phyloP scores from a whole-genome alignment of 2,329 filamentous ascomycete species.

The Fusarium austroafricanum region DNA sequence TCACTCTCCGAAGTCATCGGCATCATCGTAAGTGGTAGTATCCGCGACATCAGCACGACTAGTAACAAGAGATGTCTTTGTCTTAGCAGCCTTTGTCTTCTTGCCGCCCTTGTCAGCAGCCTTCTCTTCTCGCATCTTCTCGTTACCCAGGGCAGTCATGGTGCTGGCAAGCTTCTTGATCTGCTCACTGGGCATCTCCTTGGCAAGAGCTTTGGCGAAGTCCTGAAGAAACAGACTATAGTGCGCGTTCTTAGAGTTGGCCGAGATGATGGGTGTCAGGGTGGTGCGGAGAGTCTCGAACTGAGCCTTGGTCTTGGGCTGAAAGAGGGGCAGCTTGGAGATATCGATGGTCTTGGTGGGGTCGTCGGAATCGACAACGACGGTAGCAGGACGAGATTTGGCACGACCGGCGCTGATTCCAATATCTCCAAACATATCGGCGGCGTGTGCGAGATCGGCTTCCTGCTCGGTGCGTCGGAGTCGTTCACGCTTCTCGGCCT shows the following conservation, averaged over 20 bases:
- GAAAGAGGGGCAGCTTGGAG: constrained; percentile 83
- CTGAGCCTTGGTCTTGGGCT: constrained; percentile 86
- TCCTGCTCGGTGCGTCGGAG: constrained; percentile 86
- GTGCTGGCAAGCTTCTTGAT: constrained; percentile 95
- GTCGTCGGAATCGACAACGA: constrained; percentile 77
- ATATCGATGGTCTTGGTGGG: constrained; percentile 86
- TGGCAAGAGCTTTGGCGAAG: constrained; percentile 86
- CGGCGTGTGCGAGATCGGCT: constrained; percentile 86
- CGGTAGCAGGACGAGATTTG: constrained; percentile 71
- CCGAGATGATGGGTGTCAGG: constrained; percentile 80
- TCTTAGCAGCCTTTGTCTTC: constrained; percentile 97
- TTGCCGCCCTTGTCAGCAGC: constrained; percentile 91
- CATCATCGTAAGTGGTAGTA: constrained; percentile 77
- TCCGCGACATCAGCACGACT: constrained; percentile 72
- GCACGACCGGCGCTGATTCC: constrained; percentile 75
- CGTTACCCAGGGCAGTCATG: constrained; percentile 91
- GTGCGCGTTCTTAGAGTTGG: constrained; percentile 86
- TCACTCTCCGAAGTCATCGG: constrained; percentile 85
- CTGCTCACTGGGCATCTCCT: constrained; percentile 89
- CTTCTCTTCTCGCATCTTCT: constrained; percentile 99
- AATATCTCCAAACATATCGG: constrained; percentile 87
- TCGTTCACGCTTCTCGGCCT: constrained; percentile 78
- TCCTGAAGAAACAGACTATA: constrained; percentile 92
- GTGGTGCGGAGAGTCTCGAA: constrained; percentile 84
- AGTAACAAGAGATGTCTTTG: constrained; percentile 84